These are phyloP conservation scores for Aspergillus sp. DNA, from an alignment of 2,329 filamentous ascomycete genomes.

Conservation along the genomic window DNA sequence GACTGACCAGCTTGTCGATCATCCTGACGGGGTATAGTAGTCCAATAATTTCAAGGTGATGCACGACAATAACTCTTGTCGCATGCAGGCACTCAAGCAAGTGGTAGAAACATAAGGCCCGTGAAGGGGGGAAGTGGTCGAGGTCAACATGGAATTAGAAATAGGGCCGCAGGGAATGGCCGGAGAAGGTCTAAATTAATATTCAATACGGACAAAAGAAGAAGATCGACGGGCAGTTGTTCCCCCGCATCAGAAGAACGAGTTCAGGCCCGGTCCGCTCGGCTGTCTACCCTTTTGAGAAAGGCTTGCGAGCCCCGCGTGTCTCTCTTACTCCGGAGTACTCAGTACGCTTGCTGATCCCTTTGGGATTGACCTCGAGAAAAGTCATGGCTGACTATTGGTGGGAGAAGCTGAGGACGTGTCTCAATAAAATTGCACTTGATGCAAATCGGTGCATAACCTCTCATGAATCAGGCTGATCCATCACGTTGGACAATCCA, in stretches of 20 bases:
- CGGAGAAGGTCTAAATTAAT: not conserved
- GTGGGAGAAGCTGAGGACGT: no score
- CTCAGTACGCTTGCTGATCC: no score
- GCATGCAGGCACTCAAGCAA: not conserved
- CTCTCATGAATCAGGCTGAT: no score
- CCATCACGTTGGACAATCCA: no score
- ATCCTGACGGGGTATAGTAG: conserved; percentile 30
- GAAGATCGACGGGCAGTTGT: not conserved
- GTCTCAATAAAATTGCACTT: no score
- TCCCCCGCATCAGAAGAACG: not conserved
- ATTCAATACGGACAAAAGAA: not conserved
- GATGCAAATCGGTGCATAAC: no score
- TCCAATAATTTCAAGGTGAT: not conserved
- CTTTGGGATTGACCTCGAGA: no score
- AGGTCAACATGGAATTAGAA: not conserved
- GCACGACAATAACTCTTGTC: not conserved
- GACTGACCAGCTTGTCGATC: conserved; percentile 50
- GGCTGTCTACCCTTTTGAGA: conserved; percentile 12
- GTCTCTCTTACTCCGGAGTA: not conserved
- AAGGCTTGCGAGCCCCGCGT: conserved; percentile 23
- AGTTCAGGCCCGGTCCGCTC: not conserved
- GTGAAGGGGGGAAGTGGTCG: not conserved
- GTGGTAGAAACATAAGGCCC: not conserved
- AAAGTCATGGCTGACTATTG: no score
- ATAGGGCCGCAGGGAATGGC: not conserved